These are phyloP conservation scores for Sphaerulina musiva DNA, from an alignment of 2,329 filamentous ascomycete genomes.

Conservation along the genomic window DNA sequence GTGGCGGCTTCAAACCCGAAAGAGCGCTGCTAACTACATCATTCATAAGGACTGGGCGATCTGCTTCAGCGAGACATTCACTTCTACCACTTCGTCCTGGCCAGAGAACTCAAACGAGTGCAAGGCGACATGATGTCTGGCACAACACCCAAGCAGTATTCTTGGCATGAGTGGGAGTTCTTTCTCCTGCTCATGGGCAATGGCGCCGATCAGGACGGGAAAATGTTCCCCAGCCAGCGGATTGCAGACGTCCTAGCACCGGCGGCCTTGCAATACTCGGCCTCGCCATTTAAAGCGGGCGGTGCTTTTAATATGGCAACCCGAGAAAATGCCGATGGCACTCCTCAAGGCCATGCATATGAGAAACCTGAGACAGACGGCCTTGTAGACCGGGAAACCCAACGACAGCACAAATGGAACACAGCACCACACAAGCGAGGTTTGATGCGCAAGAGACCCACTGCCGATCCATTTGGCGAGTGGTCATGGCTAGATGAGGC, in stretches of 20 bases:
- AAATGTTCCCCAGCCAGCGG: constrained; percentile 23
- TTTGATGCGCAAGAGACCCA: constrained; percentile 14
- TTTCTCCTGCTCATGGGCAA: constrained; percentile 45
- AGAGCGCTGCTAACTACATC: too few relatives aligned
- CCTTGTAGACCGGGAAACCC: constrained; percentile 19
- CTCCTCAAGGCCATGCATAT: neutral
- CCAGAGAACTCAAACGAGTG: constrained; percentile 40
- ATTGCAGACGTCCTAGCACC: neutral
- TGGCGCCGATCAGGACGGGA: constrained; percentile 34
- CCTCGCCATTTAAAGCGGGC: neutral
- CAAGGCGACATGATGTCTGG: constrained; percentile 37
- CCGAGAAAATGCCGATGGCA: neutral
- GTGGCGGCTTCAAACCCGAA: too few relatives aligned
- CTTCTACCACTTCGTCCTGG: constrained; percentile 47
- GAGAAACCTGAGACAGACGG: constrained; percentile 19
- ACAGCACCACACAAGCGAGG: constrained; percentile 17
- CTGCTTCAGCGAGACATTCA: constrained; percentile 43
- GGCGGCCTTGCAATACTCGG: neutral
- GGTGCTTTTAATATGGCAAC: neutral
- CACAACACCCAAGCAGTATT: constrained; percentile 34
- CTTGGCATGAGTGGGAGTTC: constrained; percentile 43
- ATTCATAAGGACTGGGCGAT: constrained; percentile 35
- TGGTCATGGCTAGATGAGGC: constrained; percentile 70
- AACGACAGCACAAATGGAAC: constrained; percentile 14
- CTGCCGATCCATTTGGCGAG: constrained; percentile 28